Evolutionary conservation across 116 monocot species (phyloP).

Genomic region (Trichopus zeylanicus): DNA sequence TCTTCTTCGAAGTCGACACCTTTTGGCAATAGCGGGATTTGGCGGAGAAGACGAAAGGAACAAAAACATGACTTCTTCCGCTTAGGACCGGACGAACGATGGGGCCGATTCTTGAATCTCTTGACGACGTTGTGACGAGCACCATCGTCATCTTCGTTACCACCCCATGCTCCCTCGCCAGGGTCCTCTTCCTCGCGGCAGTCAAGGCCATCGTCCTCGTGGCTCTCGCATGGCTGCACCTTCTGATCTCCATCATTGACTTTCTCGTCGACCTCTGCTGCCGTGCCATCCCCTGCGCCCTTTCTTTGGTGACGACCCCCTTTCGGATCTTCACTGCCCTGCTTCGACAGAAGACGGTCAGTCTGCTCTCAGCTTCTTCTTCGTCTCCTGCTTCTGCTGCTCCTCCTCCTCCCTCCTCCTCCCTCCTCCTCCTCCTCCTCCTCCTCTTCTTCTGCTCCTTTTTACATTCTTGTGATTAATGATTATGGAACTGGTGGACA

Average conservation of each 20-base stretch:
- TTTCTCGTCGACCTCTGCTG: conserved; percentile 11
- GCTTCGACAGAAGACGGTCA: conserved; percentile 11
- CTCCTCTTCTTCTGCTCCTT: too few species aligned
- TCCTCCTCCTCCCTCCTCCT: too few species aligned
- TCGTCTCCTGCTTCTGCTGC: neutral
- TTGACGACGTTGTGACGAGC: neutral
- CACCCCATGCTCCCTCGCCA: conserved; percentile 5
- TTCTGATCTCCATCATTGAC: conserved; percentile 10
- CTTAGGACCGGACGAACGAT: too few species aligned
- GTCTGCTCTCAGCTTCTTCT: neutral
- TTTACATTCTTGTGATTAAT: too few species aligned
- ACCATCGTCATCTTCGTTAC: conserved; percentile 3
- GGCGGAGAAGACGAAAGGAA: too few species aligned
- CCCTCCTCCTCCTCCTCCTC: too few species aligned
- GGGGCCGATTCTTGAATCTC: too few species aligned
- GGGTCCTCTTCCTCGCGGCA: conserved; percentile 12
- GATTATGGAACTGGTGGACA: too few species aligned
- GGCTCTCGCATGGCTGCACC: conserved; percentile 2
- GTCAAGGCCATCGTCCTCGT: neutral
- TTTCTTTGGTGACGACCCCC: conserved; percentile 8
- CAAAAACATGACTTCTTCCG: too few species aligned
- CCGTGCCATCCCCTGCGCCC: conserved; percentile 2
- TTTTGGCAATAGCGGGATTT: too few species aligned
- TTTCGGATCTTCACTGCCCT: conserved; percentile 14
- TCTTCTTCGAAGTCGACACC: too few species aligned